phyloP scores from a whole-genome alignment of 345 rosid species.

The Lumnitzera racemosa region DNA sequence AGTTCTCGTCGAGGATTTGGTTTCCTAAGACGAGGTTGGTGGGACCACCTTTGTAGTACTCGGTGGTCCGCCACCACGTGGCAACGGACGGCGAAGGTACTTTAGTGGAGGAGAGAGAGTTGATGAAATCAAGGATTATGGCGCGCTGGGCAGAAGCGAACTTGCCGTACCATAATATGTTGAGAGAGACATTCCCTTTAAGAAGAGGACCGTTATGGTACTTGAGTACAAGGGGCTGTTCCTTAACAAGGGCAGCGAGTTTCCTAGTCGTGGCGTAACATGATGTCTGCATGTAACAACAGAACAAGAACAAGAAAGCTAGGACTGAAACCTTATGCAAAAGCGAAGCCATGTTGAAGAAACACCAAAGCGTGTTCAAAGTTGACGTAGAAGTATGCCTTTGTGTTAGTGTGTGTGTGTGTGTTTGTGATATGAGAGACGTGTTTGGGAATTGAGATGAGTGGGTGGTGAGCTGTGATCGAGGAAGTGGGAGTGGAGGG shows the following conservation, averaged over 20 bases:
- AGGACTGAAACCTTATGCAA: too few relatives aligned
- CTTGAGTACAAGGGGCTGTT: slow-evolving; percentile 31
- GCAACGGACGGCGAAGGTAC: slow-evolving; percentile 8
- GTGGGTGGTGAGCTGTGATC: neutral
- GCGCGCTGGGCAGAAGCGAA: slow-evolving; percentile 32
- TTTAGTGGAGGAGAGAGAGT: slow-evolving; percentile 18
- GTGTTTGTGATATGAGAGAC: neutral
- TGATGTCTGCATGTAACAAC: too few relatives aligned
- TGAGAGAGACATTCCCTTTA: slow-evolving; percentile 29
- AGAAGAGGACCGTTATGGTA: slow-evolving; percentile 38
- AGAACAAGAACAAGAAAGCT: too few relatives aligned
- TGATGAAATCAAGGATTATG: slow-evolving; percentile 27
- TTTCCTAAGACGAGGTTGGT: slow-evolving; percentile 18
- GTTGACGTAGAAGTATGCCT: neutral
- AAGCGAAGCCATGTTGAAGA: neutral
- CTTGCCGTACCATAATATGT: slow-evolving; percentile 36
- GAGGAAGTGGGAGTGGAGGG: too few relatives aligned
- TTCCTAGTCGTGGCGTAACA: neutral
- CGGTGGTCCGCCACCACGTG: slow-evolving; percentile 36
- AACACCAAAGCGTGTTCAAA: neutral
- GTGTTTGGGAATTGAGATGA: neutral
- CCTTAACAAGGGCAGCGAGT: slow-evolving; percentile 22
- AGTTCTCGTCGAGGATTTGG: slow-evolving; percentile 24
- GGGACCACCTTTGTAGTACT: slow-evolving; percentile 24
- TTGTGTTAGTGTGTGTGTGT: neutral